Percentiles rank a stretch among this genome's conserved stretches.
Conservation (phyloP, 2,329 filamentous ascomycete genomes). For the Lanzia echinophila region DNA sequence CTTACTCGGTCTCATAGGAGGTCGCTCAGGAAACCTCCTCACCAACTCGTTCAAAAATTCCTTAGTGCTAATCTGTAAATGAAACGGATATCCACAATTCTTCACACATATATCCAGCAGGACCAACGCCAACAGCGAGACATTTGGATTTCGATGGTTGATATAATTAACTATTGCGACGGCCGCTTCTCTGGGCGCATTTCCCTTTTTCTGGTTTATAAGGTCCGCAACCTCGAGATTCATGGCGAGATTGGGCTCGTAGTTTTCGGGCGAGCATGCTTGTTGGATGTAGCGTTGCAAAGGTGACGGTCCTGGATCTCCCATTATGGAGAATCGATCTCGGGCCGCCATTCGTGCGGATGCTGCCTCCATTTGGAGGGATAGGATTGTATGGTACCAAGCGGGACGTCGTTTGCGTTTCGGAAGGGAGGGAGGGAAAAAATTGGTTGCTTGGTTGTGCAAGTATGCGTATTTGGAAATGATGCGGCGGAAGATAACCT, state of each 20-base stretch:
- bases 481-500: background rate
- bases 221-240: slow-evolving; percentile 95
- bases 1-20: slow-evolving; percentile 75
- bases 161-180: slow-evolving; percentile 88
- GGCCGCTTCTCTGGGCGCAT: slow-evolving; percentile 88
- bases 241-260: slow-evolving; percentile 92
- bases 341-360: slow-evolving; percentile 91
- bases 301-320: slow-evolving; percentile 72
- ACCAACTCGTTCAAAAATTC: slow-evolving; percentile 99
- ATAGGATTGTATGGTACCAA: slow-evolving; percentile 15
- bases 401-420: background rate
- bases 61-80: slow-evolving; percentile 96
- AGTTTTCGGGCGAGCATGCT: slow-evolving; percentile 95
- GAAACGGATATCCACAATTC: slow-evolving; percentile 98
- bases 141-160: slow-evolving; percentile 95
- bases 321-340: slow-evolving; percentile 84
- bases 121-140: slow-evolving; percentile 81
- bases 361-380: slow-evolving; percentile 73
- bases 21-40: slow-evolving; percentile 87
- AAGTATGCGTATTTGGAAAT: background rate
- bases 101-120: slow-evolving; percentile 98
- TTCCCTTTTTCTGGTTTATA: slow-evolving; percentile 96
- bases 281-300: slow-evolving; percentile 94
- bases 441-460: background rate
- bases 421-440: background rate